Base-by-base conservation (phyloP, 495 filamentous ascomycete genomes). In the Daldinia caldariorum region DNA sequence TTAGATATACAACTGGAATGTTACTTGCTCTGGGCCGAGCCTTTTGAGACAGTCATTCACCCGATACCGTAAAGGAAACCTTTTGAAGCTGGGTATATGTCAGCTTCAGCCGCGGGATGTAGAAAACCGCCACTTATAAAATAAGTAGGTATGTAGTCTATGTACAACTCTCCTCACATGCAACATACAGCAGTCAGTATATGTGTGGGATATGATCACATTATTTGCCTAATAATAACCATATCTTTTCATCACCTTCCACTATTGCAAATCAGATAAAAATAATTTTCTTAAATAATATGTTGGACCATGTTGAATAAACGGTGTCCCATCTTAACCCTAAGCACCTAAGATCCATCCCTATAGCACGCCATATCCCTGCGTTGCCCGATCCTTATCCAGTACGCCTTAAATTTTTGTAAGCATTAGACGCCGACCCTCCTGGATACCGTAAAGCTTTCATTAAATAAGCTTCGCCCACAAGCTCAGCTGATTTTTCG, bases 221-320 rank as follows among this genome's bases (percentile, higher is more conserved):
- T 7, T 37, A 53, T 39, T 41, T 58, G n/a, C n/a, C n/a, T n/a
- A 14, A 34, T 6, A 54, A 54, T 53, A 55, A 58, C 14, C 6
- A 61, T 1, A 57, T 26, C 20, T 29, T 13, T 49, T 67, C 35
- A 58, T 56, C 35, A 60, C 35, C n/a, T 49, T 63, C 26, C 26
- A 26, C 26, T 26, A 26, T 9, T 20, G 22, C n/a, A 7, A 14
- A 18, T 1, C 22, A 49, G 29, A 47, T 39, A 31, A 45, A 8
- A 45, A 22, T 12, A 7, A 26, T 6, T 4, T 51, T 16, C 41
- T 26, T 34, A n/a, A n/a, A n/a, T 12, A 18, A 22, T n/a, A 61
- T 14, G 26, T 51, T 18, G 53, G 54, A 51, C 47, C 49, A 56
- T 67, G 69, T 67, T 67, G 63, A 71, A 71, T 66, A 58, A n/a